Base-by-base conservation (phyloP, 2,329 filamentous ascomycete species). In the Seiridium cupressi region DNA sequence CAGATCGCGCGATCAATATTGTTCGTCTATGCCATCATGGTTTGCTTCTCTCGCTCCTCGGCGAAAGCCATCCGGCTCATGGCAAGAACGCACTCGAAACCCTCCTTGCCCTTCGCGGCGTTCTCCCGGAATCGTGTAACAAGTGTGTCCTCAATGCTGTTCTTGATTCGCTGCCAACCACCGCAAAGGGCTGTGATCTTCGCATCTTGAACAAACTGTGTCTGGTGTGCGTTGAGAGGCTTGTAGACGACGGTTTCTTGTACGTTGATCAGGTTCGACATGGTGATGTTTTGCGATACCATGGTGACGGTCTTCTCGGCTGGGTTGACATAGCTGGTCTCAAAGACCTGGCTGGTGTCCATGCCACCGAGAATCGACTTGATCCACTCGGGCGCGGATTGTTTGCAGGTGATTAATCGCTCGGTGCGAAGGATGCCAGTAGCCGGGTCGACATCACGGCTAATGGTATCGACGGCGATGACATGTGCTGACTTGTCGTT, bases 401-500 rank as follows among this genome's bases (percentile, higher is more conserved):
- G 84, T 66, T 80, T 80, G 79, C 84, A 87, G 61, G 83, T 85
- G 74, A 87, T 87, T 66, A 87, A 79, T 48, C 84, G 83, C 68
- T 87, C 84, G 35, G 84, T 87, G 64, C 83, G 82, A 60, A 87
- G 81, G 69, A 87, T 84, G 66, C 84, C 84, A 10, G 84, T 86
- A 31, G 72, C 73, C 2, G 80, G 73, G 68, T 87, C 83, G 74
- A 87, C 80, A 55, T 67, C 66, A 51, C 95, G 91, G 57, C 88
- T 89, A 69, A 99, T 78, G 11, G 94, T 98, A 79, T 99, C 95
- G 71, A 98, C 95, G 66, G 92, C 93, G 66, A 96, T 88, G 66
- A 99, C 95, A 77, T 99, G 95, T 46, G 93, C 92, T n/a, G 91
- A 93, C 79, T 97, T 95, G 76, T 97, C 91, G 81, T 99, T 99